Evolutionary conservation across 2,329 filamentous ascomycete species (phyloP), one percentile per base, ranked within the genome.

Genomic region (Apiospora phragmitis): DNA sequence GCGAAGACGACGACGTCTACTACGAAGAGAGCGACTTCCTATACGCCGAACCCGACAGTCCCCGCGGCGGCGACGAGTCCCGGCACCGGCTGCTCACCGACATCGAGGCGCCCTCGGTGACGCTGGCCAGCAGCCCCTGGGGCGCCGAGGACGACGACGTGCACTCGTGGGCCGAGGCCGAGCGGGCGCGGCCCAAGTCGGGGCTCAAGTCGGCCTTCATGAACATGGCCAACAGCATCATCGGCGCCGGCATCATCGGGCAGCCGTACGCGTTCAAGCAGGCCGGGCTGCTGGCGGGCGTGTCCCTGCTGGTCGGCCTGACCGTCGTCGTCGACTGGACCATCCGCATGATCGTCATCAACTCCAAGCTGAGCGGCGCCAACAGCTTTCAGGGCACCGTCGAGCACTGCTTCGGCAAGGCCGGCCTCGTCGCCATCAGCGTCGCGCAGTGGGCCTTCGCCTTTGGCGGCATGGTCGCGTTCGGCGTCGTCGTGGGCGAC

Each of bases 141-240:
- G 79, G 79, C 41, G 79, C 77, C 59, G 67, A 41, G 18, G 79
- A 78, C 65, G 79, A 77, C 65, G 84, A 85, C 74, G 81, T 85
- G 35, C 80, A 85, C 68, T 78, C 83, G 55, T 86, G 85, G 81
- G 86, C 85, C 6, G 85, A 87, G 75, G 82, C 84, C 43, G 88
- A 91, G 79, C 85, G 86, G 70, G 77, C 78, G 51, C 88, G 95
- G 70, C 94, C 95, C 65, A 95, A 95, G 83, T 97, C 94, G 71
- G 92, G 93, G 6, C 87, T 98, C 83, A 87, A 89, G 73, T 94
- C 92, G 79, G 95, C 96, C 3, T 98, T 99, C 76, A 97, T 98
- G 94, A 99, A 99, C 83, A 99, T 99, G 96, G 95, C 96, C 73
- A 99, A 99, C 84, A 97, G 93, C 77, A 99, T 99, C 80, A 98